Conservation (phyloP, 2,329 filamentous ascomycete species). For the Fusarium dlaminii region DNA sequence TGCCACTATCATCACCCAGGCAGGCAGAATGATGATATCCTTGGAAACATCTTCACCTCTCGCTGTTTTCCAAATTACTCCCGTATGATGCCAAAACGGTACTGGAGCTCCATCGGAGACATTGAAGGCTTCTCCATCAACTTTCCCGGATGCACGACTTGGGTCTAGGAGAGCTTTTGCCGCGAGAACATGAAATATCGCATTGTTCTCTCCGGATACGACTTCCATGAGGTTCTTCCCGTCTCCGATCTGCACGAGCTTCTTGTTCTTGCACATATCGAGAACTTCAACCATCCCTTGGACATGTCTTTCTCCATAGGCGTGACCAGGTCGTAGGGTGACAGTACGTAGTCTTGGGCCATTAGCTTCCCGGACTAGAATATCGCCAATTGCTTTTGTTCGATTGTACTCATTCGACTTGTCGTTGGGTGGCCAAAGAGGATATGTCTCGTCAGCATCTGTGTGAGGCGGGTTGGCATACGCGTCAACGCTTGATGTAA, state of each 20-base stretch:
- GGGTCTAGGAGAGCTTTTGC: conserved; percentile 42
- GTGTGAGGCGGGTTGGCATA: conserved; percentile 41
- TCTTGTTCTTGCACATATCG: conserved; percentile 50
- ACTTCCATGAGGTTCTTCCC: conserved; percentile 43
- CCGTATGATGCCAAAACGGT: conserved; percentile 46
- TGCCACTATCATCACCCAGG: conserved; percentile 36
- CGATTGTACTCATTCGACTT: conserved; percentile 41
- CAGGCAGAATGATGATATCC: conserved; percentile 32
- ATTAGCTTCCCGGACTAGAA: conserved; percentile 44
- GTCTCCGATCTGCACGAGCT: conserved; percentile 41
- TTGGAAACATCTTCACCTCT: conserved; percentile 12
- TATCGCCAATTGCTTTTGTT: conserved; percentile 48
- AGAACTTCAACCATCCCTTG: conserved; percentile 43
- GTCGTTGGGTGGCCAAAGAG: conserved; percentile 34
- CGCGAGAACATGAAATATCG: conserved; percentile 40
- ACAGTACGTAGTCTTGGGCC: conserved; percentile 38
- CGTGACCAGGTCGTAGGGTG: conserved; percentile 41
- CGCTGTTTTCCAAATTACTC: conserved; percentile 37
- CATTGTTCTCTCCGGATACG: conserved; percentile 42
- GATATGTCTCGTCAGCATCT: conserved; percentile 38
- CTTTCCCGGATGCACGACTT: conserved; percentile 6
- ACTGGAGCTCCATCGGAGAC: conserved; percentile 46
- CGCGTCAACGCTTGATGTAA: conserved; percentile 45
- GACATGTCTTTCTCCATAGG: conserved; percentile 48
- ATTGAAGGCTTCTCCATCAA: conserved; percentile 50